Base-by-base conservation (phyloP, 1,284 basidiomycete species). In the Anthracocystis panici-leucophaei region DNA sequence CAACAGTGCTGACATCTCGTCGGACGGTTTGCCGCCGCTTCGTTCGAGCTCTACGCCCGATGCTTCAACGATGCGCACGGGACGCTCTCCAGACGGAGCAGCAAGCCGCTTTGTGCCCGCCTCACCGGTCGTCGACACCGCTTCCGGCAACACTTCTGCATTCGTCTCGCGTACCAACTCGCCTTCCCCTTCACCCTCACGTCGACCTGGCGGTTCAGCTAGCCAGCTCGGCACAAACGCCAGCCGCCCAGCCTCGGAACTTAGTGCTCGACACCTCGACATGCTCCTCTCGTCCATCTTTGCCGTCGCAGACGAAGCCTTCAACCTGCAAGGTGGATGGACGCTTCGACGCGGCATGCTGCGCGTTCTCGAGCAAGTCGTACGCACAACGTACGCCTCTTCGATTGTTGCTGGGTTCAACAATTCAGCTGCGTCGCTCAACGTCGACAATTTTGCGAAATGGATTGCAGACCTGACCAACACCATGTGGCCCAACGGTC, bases 301-400 rank as follows among this genome's bases (percentile, higher is more conserved):
- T 72, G 80, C 80, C 11, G 83, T 85, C 11, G 79, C 82, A 2
- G 80, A 85, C 54, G 84, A 85, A 56, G 85, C 85, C 2, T 84
- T 85, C 57, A 80, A 83, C 54, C 73, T 86, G 49, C 78, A 83
- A 45, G 83, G 81, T 40, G 78, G 75, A 1, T 86, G 85, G 85
- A 84, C 82, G 20, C 44, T 86, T 42, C 79, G 82, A 11, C 73
- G 83, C 14, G 85, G 85, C 27, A 81, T 86, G 70, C 66, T 86
- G 59, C 79, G 82, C 16, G 77, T 86, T 16, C 68, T 86, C 10
- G 83, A 86, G 62, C 82, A 84, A 42, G 72, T 85, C 10, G 72
- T 85, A 5, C 74, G 84, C 7, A 82, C 84, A 31, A 80, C 77
- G 8, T 86, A 86, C 62, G 71, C 78, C 18, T 52, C 65, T 10